Evolutionary conservation across 2,329 filamentous ascomycete genomes (phyloP), one percentile per base, ranked within the genome.

Genomic region (Cytospora mali): DNA sequence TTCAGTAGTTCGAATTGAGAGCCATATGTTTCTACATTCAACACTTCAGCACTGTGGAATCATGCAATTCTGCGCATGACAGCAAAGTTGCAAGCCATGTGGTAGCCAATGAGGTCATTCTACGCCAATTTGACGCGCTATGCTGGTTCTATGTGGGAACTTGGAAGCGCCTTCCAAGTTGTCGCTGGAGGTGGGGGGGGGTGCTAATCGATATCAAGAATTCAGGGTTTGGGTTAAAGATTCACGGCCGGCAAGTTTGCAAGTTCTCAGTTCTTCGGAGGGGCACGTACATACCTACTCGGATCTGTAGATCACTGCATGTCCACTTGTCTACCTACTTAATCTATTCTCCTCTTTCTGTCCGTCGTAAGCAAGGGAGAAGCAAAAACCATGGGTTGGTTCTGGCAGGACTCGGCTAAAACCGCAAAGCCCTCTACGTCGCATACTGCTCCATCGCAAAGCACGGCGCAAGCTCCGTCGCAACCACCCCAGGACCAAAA

Each of bases 331-430:
- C 6, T 42, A 18, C 21, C 23, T 59, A 5, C n/a, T n/a, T n/a
- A n/a, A n/a, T 48, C 35, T n/a, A 39, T 18, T 9, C 49, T 25
- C 27, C 9, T 35, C 16, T n/a, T 14, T 3, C 27, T 31, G 14
- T 11, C 18, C n/a, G 4, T 14, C 16, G 16, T 28, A 48, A 18
- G 27, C 11, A 39, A 39, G 6, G 6, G 16, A 5, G 16, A 33
- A 52, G 46, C 39, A 21, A 33, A 48, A 66, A 76, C 61, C 66
- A 88, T 88, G 86, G 85, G 84, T 67, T 88, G 86, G 86, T 76
- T 87, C 66, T 88, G 84, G 84, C 77, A 81, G 64, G 77, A 76
- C 6, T 66, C 74, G n/a, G 69, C 75, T 18, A 65, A n/a, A n/a
- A n/a, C 76, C 18, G 64, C 76, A 18, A 72, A 74, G 67, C 66